Conservation (phyloP, 129 eudicot genomes). For the Tagetes patula region DNA sequence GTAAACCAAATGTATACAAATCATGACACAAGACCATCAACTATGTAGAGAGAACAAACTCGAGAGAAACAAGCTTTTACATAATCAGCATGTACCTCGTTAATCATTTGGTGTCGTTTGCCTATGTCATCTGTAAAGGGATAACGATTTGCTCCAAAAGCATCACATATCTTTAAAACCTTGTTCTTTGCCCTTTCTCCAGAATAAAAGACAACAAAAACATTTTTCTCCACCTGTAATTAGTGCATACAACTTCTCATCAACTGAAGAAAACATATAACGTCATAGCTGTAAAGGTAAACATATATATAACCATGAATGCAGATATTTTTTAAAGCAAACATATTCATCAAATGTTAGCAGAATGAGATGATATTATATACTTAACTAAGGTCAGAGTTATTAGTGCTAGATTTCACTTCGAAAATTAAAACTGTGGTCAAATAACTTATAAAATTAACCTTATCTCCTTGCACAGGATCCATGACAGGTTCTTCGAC, state of each 20-base stretch:
- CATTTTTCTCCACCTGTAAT: too few relatives aligned
- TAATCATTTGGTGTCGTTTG: too few relatives aligned
- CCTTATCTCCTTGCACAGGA: conserved; percentile 85
- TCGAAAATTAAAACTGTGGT: conserved; percentile 9
- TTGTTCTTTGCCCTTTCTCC: too few relatives aligned
- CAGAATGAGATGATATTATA: not conserved
- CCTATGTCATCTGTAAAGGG: too few relatives aligned
- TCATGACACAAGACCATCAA: conserved; percentile 1
- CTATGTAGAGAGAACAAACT: not conserved
- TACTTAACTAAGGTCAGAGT: not conserved
- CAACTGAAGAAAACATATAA: conserved; percentile 16
- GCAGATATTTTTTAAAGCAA: conserved; percentile 4
- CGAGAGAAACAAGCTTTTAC: too few relatives aligned
- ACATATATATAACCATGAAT: not conserved
- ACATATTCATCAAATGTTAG: not conserved
- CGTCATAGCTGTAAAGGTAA: not conserved
- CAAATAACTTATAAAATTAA: conserved; percentile 19
- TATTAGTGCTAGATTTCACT: not conserved
- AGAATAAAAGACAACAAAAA: too few relatives aligned
- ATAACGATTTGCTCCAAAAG: too few relatives aligned
- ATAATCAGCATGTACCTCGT: too few relatives aligned
- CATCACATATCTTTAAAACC: too few relatives aligned
- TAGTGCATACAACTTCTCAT: conserved; percentile 16
- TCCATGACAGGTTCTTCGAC: conserved; percentile 62
- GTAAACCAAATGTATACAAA: conserved; percentile 9